These are phyloP conservation scores for Zygosaccharomyces bailii DNA, from an alignment of 805 yeast species.

Conservation along the genomic window DNA sequence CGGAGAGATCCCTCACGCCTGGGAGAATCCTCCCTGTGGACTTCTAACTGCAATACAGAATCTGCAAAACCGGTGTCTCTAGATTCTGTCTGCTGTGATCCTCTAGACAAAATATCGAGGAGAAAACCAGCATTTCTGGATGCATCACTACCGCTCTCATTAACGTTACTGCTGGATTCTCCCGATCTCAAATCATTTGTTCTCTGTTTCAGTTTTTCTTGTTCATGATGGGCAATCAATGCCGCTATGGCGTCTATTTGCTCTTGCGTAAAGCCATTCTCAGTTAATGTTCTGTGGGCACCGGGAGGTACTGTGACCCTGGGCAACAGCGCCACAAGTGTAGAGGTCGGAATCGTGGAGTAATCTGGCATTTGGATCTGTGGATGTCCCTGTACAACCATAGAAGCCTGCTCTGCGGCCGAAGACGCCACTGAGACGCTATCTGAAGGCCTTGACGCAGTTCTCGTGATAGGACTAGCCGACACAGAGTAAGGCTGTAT, in stretches of 20 bases:
- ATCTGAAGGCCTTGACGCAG: slow-evolving; percentile 5
- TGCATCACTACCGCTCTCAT: neutral
- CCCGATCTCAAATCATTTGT: slow-evolving; percentile 38
- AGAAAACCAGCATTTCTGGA: slow-evolving; percentile 12
- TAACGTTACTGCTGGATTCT: neutral
- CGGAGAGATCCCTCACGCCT: neutral
- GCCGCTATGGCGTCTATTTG: slow-evolving; percentile 75
- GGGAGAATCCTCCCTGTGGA: neutral
- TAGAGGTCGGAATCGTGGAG: slow-evolving; percentile 32
- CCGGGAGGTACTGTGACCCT: slow-evolving; percentile 70
- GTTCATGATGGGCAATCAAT: slow-evolving; percentile 67
- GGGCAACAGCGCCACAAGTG: slow-evolving; percentile 47
- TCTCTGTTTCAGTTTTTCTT: slow-evolving; percentile 19
- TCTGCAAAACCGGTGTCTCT: slow-evolving; percentile 2
- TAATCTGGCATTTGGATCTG: slow-evolving; percentile 32
- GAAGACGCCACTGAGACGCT: slow-evolving; percentile 6
- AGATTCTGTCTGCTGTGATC: slow-evolving; percentile 1
- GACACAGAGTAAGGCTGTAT: slow-evolving; percentile 14
- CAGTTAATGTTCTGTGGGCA: slow-evolving; percentile 57
- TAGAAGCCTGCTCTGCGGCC: neutral
- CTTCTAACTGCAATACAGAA: slow-evolving; percentile 2
- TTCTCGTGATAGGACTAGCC: slow-evolving; percentile 11
- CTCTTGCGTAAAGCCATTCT: slow-evolving; percentile 63
- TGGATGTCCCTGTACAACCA: slow-evolving; percentile 7
- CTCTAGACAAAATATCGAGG: slow-evolving; percentile 7